These are phyloP conservation scores for Reutealis trisperma DNA, from an alignment of 345 rosid species.

Conservation along the genomic window DNA sequence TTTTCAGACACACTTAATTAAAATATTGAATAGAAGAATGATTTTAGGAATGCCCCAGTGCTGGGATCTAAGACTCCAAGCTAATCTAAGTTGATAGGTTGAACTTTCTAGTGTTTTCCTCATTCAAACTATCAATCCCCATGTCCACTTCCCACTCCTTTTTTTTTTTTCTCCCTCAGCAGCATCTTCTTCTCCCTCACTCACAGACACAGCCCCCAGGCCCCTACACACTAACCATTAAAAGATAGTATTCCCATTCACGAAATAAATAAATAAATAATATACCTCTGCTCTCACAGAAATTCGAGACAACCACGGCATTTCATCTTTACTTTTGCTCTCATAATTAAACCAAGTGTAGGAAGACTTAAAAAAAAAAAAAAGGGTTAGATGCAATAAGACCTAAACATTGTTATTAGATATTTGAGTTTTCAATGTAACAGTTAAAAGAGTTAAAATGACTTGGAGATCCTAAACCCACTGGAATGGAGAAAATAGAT, in stretches of 20 bases:
- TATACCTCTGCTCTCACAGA: neutral
- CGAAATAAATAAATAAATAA: neutral
- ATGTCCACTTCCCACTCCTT: slow-evolving; percentile 22
- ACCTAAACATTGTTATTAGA: no score
- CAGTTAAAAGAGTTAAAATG: no score
- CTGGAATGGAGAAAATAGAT: no score
- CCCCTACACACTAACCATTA: slow-evolving; percentile 43
- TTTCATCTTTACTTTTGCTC: no score
- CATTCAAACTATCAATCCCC: slow-evolving; percentile 46
- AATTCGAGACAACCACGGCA: no score
- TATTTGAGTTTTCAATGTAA: no score
- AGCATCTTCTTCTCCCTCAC: neutral
- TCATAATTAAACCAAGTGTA: no score
- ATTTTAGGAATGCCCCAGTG: slow-evolving; percentile 26
- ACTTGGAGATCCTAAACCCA: no score
- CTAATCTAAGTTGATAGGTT: slow-evolving; percentile 20
- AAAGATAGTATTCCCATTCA: slow-evolving; percentile 6
- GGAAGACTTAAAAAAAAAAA: no score
- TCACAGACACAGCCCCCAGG: slow-evolving; percentile 8
- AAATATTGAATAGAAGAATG: slow-evolving; percentile 25
- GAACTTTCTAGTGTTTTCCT: slow-evolving; percentile 40
- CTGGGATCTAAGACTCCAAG: slow-evolving; percentile 31
- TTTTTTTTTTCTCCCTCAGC: neutral
- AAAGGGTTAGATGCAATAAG: no score
- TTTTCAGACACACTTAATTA: slow-evolving; percentile 28